Conservation (phyloP, 2,329 filamentous ascomycete species). For the Arthrinium phaeospermum region DNA sequence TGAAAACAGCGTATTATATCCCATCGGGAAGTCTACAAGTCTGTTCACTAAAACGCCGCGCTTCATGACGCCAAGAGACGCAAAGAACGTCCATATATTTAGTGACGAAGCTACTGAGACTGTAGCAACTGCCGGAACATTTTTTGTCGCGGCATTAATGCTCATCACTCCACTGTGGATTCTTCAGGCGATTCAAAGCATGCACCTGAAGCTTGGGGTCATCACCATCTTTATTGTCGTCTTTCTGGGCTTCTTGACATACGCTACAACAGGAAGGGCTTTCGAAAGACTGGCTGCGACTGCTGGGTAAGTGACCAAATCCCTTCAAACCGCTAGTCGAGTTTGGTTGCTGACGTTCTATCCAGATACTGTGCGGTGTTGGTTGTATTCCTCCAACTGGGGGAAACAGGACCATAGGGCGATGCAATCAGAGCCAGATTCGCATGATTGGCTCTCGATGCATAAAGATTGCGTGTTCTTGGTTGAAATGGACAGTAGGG, state of each 20-base stretch:
- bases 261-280: neutral
- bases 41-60: neutral
- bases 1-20: neutral
- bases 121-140: neutral
- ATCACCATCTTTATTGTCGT: neutral
- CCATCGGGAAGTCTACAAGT: neutral
- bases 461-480: too few species aligned
- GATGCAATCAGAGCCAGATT: too few species aligned
- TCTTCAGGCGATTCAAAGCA: neutral
- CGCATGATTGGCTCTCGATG: too few species aligned
- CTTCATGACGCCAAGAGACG: neutral
- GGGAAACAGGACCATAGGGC: neutral
- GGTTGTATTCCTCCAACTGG: neutral
- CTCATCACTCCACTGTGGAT: neutral
- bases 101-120: neutral
- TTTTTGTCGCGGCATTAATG: neutral
- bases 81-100: neutral
- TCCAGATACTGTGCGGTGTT: neutral
- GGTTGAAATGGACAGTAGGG: too few species aligned
- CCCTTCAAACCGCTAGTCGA: neutral
- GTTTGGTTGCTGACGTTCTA: neutral
- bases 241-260: neutral
- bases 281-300: conserved; percentile 3
- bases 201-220: neutral
- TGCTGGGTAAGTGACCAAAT: neutral